phyloP scores from a whole-genome alignment of 169 alveolate genomes.

The Theileria annulata region DNA sequence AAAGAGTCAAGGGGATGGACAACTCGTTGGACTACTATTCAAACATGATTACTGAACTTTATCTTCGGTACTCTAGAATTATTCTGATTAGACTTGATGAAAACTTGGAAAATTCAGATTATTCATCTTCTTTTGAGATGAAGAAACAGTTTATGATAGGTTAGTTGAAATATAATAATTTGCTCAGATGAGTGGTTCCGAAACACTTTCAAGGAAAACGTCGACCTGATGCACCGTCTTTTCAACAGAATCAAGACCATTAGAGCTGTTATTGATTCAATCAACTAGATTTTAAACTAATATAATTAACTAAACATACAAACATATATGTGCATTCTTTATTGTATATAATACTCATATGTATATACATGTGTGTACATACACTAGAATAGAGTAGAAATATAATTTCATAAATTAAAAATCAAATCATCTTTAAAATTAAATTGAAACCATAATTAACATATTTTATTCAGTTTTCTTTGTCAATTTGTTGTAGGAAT shows the following conservation, averaged over 20 bases:
- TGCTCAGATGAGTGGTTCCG: constrained; percentile 42
- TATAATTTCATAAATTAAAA: no score
- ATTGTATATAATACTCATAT: not conserved
- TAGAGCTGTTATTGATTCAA: constrained; percentile 16
- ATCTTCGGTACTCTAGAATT: constrained; percentile 23
- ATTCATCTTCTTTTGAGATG: not conserved
- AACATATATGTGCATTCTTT: not conserved
- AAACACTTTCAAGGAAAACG: constrained; percentile 33
- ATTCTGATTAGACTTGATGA: not conserved
- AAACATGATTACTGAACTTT: constrained; percentile 32
- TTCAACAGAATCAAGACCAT: constrained; percentile 32
- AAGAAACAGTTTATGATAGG: constrained; percentile 19
- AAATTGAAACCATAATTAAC: not conserved
- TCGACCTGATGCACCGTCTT: constrained; percentile 38
- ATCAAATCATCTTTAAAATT: not conserved
- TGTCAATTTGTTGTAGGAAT: not conserved
- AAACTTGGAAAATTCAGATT: not conserved
- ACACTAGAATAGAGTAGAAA: not conserved
- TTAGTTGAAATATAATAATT: not conserved
- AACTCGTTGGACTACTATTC: constrained; percentile 9
- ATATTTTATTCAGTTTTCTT: not conserved
- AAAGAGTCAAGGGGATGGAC: not conserved
- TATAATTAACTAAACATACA: not conserved
- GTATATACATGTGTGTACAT: not conserved
- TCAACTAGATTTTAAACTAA: not conserved